Percentiles rank a stretch among this genome's conserved stretches.
These are phyloP conservation scores for Cladorrhinum sp. DNA, from an alignment of 2,329 filamentous ascomycete genomes.

Conservation along the genomic window DNA sequence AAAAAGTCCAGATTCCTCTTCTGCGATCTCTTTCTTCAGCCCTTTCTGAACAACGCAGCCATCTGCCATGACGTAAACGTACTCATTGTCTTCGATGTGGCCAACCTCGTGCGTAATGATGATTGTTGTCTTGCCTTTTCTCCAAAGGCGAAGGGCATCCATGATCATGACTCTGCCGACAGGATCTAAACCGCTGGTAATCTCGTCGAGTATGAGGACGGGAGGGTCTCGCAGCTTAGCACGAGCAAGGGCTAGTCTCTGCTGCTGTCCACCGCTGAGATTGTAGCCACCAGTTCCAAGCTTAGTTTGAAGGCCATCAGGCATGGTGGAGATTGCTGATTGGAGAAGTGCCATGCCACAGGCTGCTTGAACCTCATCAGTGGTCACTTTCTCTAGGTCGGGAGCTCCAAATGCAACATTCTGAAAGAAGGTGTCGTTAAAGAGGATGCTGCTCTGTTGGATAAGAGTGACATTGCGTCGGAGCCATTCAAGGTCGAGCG, in stretches of 20 bases:
- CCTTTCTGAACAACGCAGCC: slow-evolving; percentile 69
- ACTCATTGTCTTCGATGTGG: slow-evolving; percentile 70
- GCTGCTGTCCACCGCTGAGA: slow-evolving; percentile 81
- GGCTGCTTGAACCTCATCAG: slow-evolving; percentile 57
- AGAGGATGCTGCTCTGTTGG: slow-evolving; percentile 77
- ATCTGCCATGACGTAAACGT: slow-evolving; percentile 74
- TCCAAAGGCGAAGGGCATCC: slow-evolving; percentile 73
- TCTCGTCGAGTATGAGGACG: slow-evolving; percentile 82
- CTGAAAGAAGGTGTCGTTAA: slow-evolving; percentile 72
- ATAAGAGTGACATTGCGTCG: slow-evolving; percentile 74
- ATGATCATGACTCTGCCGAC: slow-evolving; percentile 65
- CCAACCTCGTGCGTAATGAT: slow-evolving; percentile 88
- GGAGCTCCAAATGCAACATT: slow-evolving; percentile 73
- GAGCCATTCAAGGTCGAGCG: slow-evolving; percentile 67
- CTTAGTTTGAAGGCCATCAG: slow-evolving; percentile 66
- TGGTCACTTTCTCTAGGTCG: slow-evolving; percentile 46
- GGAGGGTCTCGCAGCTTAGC: slow-evolving; percentile 73
- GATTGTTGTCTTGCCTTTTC: slow-evolving; percentile 78
- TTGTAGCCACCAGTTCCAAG: slow-evolving; percentile 67
- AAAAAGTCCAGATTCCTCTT: slow-evolving; percentile 45
- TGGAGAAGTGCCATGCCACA: slow-evolving; percentile 67
- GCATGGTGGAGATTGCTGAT: slow-evolving; percentile 63
- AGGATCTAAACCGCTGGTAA: slow-evolving; percentile 82
- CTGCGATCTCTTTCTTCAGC: slow-evolving; percentile 53
- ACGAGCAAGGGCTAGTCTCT: slow-evolving; percentile 76